These are phyloP conservation scores for Debaryomyces robertsiae DNA, from an alignment of 1,139 yeast genomes.

Conservation along the genomic window DNA sequence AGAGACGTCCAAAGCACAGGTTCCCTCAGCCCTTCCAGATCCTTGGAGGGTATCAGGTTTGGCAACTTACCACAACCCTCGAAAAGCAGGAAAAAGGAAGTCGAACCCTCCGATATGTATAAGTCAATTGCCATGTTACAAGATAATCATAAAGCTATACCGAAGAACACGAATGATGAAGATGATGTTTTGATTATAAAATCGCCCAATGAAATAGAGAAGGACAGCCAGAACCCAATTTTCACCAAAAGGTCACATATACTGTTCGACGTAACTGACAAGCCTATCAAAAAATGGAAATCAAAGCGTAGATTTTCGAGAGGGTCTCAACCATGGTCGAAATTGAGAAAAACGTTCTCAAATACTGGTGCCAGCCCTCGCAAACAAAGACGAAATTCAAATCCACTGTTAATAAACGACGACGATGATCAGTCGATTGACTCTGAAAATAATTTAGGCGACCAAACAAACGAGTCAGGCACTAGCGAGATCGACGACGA, in stretches of 20 bases:
- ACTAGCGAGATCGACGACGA: slow-evolving; percentile 16
- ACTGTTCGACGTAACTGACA: slow-evolving; percentile 23
- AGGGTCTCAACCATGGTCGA: slow-evolving; percentile 19
- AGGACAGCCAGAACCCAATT: slow-evolving; percentile 37
- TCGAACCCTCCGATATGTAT: slow-evolving; percentile 82
- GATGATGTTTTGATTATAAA: slow-evolving; percentile 83
- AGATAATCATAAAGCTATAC: slow-evolving; percentile 34
- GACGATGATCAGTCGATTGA: slow-evolving; percentile 27
- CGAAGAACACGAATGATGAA: slow-evolving; percentile 40
- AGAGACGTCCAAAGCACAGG: slow-evolving; percentile 8
- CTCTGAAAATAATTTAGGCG: slow-evolving; percentile 20
- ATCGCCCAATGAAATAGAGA: slow-evolving; percentile 74
- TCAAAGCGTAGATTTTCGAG: slow-evolving; percentile 12
- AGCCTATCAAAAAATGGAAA: slow-evolving; percentile 19
- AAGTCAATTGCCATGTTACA: slow-evolving; percentile 81
- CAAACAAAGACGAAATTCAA: slow-evolving; percentile 7
- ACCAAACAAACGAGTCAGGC: slow-evolving; percentile 13
- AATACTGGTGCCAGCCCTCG: slow-evolving; percentile 17
- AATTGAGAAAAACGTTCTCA: slow-evolving; percentile 25
- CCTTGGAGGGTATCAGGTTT: slow-evolving; percentile 36
- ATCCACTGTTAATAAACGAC: slow-evolving; percentile 18
- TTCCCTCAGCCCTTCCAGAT: not conserved
- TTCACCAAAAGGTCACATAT: slow-evolving; percentile 30
- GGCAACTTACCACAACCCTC: slow-evolving; percentile 44
- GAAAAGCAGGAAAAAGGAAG: slow-evolving; percentile 44